A percentile compares a stretch with the other conserved stretches of the same genome.
These are phyloP conservation scores for Flaveria robusta DNA, from an alignment of 129 eudicot species.

Conservation along the genomic window DNA sequence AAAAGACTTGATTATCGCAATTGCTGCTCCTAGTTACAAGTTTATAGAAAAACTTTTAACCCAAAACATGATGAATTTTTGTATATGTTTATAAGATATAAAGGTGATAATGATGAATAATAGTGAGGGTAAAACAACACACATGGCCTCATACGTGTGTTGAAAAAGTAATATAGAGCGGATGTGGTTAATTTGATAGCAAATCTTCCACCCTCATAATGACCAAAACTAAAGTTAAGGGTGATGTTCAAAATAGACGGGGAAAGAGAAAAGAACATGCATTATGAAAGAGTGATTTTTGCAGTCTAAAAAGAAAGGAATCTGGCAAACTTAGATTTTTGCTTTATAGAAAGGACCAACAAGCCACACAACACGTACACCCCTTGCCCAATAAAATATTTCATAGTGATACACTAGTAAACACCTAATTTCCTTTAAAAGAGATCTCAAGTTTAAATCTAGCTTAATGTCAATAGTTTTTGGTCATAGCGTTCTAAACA, in stretches of 20 bases:
- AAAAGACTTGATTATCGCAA: not conserved
- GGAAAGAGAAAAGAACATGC: constrained; percentile 27
- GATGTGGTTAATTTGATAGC: constrained; percentile 23
- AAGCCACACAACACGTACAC: constrained; percentile 30
- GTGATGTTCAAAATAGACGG: constrained; percentile 16
- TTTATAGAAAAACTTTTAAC: no score
- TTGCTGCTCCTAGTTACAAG: no score
- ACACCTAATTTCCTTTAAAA: not conserved
- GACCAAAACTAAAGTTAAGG: constrained; percentile 32
- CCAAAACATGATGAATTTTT: not conserved
- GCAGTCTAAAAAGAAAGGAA: constrained; percentile 63
- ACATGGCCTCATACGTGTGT: constrained; percentile 23
- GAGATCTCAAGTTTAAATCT: no score
- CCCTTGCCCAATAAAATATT: constrained; percentile 43
- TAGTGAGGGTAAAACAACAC: constrained; percentile 23
- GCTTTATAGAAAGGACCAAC: constrained; percentile 58
- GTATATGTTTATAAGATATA: not conserved
- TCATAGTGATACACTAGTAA: no score
- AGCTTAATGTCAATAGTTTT: no score
- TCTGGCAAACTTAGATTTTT: constrained; percentile 49
- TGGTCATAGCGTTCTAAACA: no score
- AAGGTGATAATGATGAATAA: constrained; percentile 12
- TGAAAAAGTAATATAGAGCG: not conserved
- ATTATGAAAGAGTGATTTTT: constrained; percentile 32
- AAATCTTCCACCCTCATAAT: constrained; percentile 43